Conservation (phyloP, 768 basidiomycete genomes). For the Cyclocybe aegerita region DNA sequence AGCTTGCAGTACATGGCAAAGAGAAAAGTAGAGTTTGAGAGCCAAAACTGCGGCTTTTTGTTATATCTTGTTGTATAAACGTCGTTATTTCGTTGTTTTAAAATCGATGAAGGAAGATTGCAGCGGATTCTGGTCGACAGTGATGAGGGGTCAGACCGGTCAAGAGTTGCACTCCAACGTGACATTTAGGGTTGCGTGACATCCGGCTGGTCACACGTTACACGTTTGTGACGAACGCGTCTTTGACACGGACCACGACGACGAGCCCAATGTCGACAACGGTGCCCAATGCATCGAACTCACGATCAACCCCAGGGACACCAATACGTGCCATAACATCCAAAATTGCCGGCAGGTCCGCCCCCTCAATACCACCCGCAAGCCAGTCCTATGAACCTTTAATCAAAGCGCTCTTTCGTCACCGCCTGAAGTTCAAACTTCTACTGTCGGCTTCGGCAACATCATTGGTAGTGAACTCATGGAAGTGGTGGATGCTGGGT, state of each 20-base stretch:
- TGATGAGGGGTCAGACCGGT: no score
- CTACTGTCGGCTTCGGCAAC: constrained; percentile 46
- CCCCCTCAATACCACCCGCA: constrained; percentile 57
- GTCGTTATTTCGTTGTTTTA: no score
- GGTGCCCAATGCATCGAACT: constrained; percentile 15
- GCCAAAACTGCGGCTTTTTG: no score
- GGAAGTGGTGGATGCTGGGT: constrained; percentile 46
- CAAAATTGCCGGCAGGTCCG: constrained; percentile 42
- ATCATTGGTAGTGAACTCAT: constrained; percentile 39
- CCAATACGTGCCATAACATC: constrained; percentile 52
- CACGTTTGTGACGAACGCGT: constrained; percentile 17
- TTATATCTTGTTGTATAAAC: no score
- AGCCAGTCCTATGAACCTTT: constrained; percentile 64
- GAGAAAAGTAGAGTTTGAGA: no score
- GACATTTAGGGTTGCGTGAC: no score
- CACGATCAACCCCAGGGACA: constrained; percentile 19
- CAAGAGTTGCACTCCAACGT: no score
- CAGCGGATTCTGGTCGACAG: no score
- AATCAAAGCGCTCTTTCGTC: constrained; percentile 58
- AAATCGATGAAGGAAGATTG: no score
- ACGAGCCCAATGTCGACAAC: constrained; percentile 24
- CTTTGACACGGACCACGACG: background rate
- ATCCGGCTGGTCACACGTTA: no score
- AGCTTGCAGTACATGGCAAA: no score
- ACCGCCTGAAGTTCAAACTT: constrained; percentile 60